Conservation (phyloP, 2,329 filamentous ascomycete genomes). For the Ophiostoma sp. region DNA sequence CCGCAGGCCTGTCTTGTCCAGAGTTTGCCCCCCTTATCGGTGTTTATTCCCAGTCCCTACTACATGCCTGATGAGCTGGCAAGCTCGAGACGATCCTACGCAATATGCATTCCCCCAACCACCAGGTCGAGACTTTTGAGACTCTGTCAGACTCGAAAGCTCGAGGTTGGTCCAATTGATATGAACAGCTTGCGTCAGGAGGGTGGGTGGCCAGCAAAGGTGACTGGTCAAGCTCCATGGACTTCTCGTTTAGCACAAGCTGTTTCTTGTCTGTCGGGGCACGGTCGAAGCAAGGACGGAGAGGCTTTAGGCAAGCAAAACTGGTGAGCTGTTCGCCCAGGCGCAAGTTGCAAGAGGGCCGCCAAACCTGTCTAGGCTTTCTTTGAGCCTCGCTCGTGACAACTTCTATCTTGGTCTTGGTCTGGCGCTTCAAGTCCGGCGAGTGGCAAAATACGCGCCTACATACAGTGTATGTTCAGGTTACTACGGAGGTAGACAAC, state of each 20-base stretch:
- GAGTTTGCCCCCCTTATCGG: background rate
- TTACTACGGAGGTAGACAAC: background rate
- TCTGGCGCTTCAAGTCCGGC: background rate
- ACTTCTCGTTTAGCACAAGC: background rate
- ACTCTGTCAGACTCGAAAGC: background rate
- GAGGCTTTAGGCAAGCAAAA: background rate
- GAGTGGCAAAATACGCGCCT: background rate
- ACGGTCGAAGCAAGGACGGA: background rate
- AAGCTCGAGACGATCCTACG: slow-evolving; percentile 23
- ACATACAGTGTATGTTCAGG: background rate
- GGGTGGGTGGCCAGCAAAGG: slow-evolving; percentile 1
- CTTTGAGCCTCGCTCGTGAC: background rate
- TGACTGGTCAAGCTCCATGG: background rate
- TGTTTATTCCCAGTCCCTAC: background rate
- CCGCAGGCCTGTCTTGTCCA: background rate
- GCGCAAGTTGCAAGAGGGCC: background rate
- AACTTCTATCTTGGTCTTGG: background rate
- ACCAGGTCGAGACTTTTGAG: background rate
- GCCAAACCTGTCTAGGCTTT: background rate
- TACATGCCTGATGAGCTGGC: slow-evolving; percentile 19
- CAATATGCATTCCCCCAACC: slow-evolving; percentile 13
- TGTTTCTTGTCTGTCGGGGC: background rate
- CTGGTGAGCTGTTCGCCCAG: background rate
- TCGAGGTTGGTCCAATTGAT: background rate
- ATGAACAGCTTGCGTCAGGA: background rate